These are phyloP conservation scores for Fusarium annulatum DNA, from an alignment of 2,329 filamentous ascomycete species.

Conservation along the genomic window DNA sequence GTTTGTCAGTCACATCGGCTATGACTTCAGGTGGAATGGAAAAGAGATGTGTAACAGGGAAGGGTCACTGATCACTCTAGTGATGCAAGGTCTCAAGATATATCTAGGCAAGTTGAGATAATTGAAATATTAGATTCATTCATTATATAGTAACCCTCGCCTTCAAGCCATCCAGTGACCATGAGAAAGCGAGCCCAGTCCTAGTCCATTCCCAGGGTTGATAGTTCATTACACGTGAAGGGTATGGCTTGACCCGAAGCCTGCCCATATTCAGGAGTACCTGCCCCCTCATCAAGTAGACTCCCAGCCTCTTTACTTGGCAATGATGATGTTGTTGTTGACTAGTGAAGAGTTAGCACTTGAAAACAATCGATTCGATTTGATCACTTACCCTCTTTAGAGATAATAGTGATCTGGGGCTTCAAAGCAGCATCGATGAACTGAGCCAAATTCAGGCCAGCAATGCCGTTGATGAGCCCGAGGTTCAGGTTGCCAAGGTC, in stretches of 20 bases:
- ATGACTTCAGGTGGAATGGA: neutral
- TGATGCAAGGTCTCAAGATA: neutral
- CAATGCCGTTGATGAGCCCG: conserved; percentile 46
- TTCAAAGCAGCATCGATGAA: conserved; percentile 45
- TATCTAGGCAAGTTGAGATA: neutral
- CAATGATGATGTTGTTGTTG: conserved; percentile 11
- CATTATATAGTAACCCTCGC: neutral
- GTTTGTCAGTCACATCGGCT: neutral
- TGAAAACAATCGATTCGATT: accelerated
- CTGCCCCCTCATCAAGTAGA: conserved; percentile 18
- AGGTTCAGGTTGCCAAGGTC: conserved; percentile 45
- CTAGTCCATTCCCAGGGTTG: neutral
- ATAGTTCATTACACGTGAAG: conserved; percentile 10
- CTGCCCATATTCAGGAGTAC: conserved; percentile 19
- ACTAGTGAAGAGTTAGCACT: conserved; percentile 4
- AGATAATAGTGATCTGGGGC: conserved; percentile 47
- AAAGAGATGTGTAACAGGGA: neutral
- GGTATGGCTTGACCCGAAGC: conserved; percentile 19
- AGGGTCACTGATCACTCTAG: neutral
- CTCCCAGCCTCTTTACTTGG: neutral
- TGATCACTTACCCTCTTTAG: conserved; percentile 36
- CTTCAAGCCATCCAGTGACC: conserved; percentile 20
- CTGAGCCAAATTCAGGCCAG: conserved; percentile 44
- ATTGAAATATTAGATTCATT: neutral
- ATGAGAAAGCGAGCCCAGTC: neutral